A percentile compares a stretch with the other conserved stretches of the same genome.
These are phyloP conservation scores for Nicotiana knightiana DNA, from an alignment of 257 asterid species.

Conservation along the genomic window DNA sequence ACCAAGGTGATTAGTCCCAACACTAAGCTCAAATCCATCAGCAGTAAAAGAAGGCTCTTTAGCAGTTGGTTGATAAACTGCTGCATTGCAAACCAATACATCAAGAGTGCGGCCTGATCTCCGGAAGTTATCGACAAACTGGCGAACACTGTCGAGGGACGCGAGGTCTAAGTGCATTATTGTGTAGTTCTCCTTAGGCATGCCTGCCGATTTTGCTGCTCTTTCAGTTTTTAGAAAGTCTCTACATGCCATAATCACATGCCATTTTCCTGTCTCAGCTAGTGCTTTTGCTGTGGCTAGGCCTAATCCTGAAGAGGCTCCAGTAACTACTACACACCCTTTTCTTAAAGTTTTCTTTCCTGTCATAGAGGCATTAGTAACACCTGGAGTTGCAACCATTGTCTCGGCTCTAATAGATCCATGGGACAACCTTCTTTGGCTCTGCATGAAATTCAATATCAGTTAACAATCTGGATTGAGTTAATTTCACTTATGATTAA, in stretches of 20 bases:
- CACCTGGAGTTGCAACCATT: constrained; percentile 44
- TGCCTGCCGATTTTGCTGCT: constrained; percentile 74
- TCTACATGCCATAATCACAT: constrained; percentile 85
- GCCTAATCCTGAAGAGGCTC: constrained; percentile 88
- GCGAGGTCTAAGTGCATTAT: constrained; percentile 83
- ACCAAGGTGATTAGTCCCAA: constrained; percentile 84
- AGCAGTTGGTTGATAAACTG: constrained; percentile 80
- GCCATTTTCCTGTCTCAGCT: constrained; percentile 86
- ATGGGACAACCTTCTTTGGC: constrained; percentile 26
- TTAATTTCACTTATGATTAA: neutral
- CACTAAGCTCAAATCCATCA: constrained; percentile 89
- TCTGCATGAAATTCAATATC: constrained; percentile 12
- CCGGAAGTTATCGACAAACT: constrained; percentile 62
- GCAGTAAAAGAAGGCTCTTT: constrained; percentile 73
- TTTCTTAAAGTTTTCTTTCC: constrained; percentile 67
- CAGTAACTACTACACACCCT: constrained; percentile 69
- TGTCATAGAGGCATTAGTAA: constrained; percentile 26
- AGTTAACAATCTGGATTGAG: neutral
- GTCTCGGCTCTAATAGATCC: constrained; percentile 37
- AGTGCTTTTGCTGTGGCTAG: constrained; percentile 81
- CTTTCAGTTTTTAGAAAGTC: constrained; percentile 79
- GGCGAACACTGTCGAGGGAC: constrained; percentile 81
- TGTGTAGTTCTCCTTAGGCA: constrained; percentile 64
- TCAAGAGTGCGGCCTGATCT: constrained; percentile 59
- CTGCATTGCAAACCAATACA: constrained; percentile 88